Evolutionary conservation across 805 yeast species (phyloP).

Genomic region (Jamesozyma jinghongensis): DNA sequence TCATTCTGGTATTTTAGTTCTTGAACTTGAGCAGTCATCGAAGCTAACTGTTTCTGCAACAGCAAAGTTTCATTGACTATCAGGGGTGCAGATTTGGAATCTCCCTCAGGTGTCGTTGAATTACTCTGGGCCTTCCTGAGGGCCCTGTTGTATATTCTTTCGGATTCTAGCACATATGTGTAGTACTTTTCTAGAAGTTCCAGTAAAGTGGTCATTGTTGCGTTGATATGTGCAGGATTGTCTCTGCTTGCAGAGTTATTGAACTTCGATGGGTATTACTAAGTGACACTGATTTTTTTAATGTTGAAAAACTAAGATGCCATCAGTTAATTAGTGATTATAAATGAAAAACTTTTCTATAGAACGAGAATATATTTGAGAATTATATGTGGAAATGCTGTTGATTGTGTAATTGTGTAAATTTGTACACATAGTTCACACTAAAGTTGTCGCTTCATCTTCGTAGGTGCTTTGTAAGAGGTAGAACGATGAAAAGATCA

Average conservation of each 20-base stretch:
- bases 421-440: background rate
- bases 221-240: no score
- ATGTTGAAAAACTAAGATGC: no score
- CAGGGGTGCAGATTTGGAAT: conserved; percentile 6
- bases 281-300: no score
- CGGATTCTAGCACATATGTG: conserved; percentile 23
- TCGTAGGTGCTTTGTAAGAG: conserved; percentile 62
- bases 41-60: conserved; percentile 30
- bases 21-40: conserved; percentile 28
- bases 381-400: no score
- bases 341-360: no score
- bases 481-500: conserved; percentile 71
- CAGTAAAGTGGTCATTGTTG: conserved; percentile 18
- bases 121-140: background rate
- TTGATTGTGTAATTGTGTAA: no score
- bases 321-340: no score
- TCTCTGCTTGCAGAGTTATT: no score
- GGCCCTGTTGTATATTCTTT: conserved; percentile 16
- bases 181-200: conserved; percentile 24
- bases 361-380: no score
- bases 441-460: background rate
- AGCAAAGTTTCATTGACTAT: conserved; percentile 26
- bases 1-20: conserved; percentile 26
- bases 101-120: background rate
- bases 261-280: no score